Evolutionary conservation across 441 rosid genomes (phyloP), one percentile per base, ranked within the genome.

Genomic region (Populus hybrid): DNA sequence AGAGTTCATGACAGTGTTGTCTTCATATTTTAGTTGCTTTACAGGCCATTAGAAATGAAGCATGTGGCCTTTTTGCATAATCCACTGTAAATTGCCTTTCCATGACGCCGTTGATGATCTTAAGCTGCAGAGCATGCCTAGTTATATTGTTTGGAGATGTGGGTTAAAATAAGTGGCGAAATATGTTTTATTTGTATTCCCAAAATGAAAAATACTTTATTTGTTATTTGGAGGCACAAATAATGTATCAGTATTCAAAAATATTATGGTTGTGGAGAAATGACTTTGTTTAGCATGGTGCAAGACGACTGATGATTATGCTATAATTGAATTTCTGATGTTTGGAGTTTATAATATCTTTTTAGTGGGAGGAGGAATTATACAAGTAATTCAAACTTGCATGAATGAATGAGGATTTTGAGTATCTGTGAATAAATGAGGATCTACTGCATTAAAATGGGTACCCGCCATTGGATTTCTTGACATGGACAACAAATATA

Each of bases 1-100:
- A 90, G 99, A 83, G 97, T 95, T 78, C 99, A 95, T 74, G 99
- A 95, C 88, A 95, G 97, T 67, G 99, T 92, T 2, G 96, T 93
- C 81, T 93, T 89, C 86, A 95, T 93, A 87, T 95, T 95, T 83
- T 93, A 89, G 86, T 23, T 69, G 28, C 63, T 40, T 38, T 35
- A 2, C 18, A 36, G 36, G 50, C 38, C 16, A 8, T 14, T 67
- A 66, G 74, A 72, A 83, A 59, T 53, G 61, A 72, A 56, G 69
- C 38, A 64, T 9, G 36, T 26, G 35, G 70, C 26, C 68, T 63
- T 53, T 66, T 71, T 26, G 75, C 53, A 4, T 74, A 69, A 71
- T 78, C 69, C 84, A 77, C 80, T 83, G 89, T 85, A 82, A 75
- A 88, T 84, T 79, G 74, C 66, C 50, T 29, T 64, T 68, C 40